Percentiles rank a stretch among this genome's conserved stretches.
Evolutionary conservation across 225 moss, liverwort and hornwort species (phyloP).

Genomic region (Anthoceros angustus): DNA sequence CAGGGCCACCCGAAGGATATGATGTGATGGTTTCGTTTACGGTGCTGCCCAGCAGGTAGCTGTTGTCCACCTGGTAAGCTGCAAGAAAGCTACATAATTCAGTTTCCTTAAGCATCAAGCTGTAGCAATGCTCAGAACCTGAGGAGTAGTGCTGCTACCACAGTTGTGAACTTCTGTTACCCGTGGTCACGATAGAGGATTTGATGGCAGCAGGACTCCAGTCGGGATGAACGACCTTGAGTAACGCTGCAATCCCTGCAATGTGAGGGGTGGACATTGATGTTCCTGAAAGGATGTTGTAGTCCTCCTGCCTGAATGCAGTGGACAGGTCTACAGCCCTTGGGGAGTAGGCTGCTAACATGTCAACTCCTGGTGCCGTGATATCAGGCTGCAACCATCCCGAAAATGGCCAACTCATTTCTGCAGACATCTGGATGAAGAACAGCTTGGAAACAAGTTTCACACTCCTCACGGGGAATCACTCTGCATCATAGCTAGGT

Average conservation of each 20-base stretch:
- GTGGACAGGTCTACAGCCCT: neutral
- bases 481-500: neutral
- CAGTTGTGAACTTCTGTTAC: neutral
- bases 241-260: slow-evolving; percentile 23
- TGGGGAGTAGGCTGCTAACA: slow-evolving; percentile 31
- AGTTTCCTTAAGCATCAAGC: no score
- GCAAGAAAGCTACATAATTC: neutral
- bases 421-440: neutral
- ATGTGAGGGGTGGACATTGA: slow-evolving; percentile 46
- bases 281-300: slow-evolving; percentile 39
- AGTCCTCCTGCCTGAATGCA: slow-evolving; percentile 18
- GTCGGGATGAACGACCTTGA: slow-evolving; percentile 27
- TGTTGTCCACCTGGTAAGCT: slow-evolving; percentile 14
- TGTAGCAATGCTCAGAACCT: no score
- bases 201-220: slow-evolving; percentile 47
- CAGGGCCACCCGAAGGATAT: neutral
- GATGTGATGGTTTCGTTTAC: neutral
- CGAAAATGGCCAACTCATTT: neutral
- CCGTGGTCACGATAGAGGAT: slow-evolving; percentile 37
- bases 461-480: neutral
- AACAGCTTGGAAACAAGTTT: neutral
- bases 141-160: no score
- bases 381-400: slow-evolving; percentile 21
- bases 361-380: slow-evolving; percentile 36
- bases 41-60: neutral